These are phyloP conservation scores for Scutellaria galericulata DNA, from an alignment of 257 asterid species.

Conservation along the genomic window DNA sequence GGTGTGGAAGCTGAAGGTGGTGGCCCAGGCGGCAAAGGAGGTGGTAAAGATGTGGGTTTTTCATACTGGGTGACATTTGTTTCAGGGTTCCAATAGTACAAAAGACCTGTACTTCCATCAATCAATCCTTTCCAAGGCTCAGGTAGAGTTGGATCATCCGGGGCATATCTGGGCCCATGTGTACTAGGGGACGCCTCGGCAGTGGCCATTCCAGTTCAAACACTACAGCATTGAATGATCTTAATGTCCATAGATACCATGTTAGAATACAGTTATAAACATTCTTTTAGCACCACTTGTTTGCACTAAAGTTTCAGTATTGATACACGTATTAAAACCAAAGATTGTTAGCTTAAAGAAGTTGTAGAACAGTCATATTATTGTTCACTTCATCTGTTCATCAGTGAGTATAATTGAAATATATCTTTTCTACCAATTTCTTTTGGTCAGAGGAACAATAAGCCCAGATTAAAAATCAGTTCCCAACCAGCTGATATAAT, in stretches of 20 bases:
- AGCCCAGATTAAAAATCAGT: not conserved
- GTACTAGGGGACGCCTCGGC: constrained; percentile 67
- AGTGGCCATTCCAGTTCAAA: constrained; percentile 52
- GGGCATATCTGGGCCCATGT: constrained; percentile 85
- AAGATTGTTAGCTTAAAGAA: not conserved
- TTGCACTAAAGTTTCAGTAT: not conserved
- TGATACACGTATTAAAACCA: not conserved
- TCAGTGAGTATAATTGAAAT: not conserved
- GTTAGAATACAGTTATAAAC: constrained; percentile 5
- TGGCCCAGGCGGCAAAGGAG: constrained; percentile 76
- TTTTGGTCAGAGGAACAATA: not conserved
- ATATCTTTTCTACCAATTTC: not conserved
- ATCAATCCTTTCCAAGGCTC: constrained; percentile 96
- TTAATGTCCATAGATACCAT: constrained; percentile 12
- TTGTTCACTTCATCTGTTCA: not conserved
- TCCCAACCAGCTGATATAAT: not conserved
- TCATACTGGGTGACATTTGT: constrained; percentile 89
- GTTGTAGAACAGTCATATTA: not conserved
- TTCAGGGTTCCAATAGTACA: constrained; percentile 95
- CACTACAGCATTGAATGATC: constrained; percentile 35
- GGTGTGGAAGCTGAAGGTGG: constrained; percentile 65
- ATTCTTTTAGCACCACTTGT: not conserved
- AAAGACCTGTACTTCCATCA: constrained; percentile 71
- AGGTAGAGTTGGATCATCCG: constrained; percentile 88
- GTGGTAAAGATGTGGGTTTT: constrained; percentile 63